Evolutionary conservation across 805 yeast genomes (phyloP), one percentile per base, ranked within the genome.

Genomic region (Nakazawaea pomicola): DNA sequence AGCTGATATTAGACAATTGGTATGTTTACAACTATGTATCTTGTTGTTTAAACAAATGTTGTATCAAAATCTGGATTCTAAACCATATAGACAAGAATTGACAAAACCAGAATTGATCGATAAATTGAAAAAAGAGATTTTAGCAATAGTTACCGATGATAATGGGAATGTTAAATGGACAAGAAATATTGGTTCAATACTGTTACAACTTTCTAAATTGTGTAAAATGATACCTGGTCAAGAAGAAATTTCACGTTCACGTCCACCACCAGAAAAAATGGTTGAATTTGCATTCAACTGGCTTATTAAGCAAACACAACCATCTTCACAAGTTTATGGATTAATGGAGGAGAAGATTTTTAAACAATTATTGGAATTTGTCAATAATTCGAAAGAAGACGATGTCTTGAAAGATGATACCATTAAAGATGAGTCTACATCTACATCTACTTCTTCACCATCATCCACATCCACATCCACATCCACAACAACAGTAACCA

Each of bases 141-240:
- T 84, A 40, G 83, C 90, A 24, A 83, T 87, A 34, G 87, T 87
- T 14, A 77, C 88, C 25, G 95, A 87, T 60, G 87, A 83, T 45
- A 83, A 81, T 52, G 95, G 95, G 2, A 85, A 84, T 57, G 78
- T 86, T 44, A 86, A 89, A 64, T 87, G 96, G 96, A 87, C 96
- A 1, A 76, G 86, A 54, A 87, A 87, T 58, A 75, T 86, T 19
- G 73, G 78, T 48, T 69, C 83, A 12, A 76, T 88, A 47, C 75
- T 91, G 4, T 68, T 87, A 45, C 95, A 83, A 55, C 54, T 83
- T 36, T 73, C 74, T 25, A 73, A 74, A 49, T 35, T 53, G 18
- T 35, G 51, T 24, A 19, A 25, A 10, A 14, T 8, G 5, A 2
- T 11, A 5, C 27, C 32, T n/a, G 28, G 16, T 19, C 9, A 23